Base-by-base conservation (phyloP, 805 yeast genomes). In the Ascoidea tarda region DNA sequence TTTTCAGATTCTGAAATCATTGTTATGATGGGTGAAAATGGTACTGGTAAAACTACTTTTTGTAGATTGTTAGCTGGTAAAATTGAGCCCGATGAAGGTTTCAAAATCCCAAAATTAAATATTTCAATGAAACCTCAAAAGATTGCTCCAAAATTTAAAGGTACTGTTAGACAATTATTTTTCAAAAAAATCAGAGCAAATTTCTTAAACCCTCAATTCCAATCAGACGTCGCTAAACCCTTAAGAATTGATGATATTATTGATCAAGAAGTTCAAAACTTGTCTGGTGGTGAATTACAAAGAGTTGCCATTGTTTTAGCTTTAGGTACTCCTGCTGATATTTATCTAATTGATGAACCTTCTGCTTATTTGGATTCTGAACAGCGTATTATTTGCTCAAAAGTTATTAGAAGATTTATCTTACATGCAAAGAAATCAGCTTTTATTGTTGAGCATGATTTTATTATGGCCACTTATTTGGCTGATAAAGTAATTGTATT, bases 1-100 rank as follows among this genome's bases (percentile, higher is more conserved):
- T 93, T 91, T 72, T 83, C 95, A 53, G 95, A 93, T 69, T 87
- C 96, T 47, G 99, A 93, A 74, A 93, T 93, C 62, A 77, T 93
- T 63, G 99, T 93, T 54, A 87, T 93, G 96, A 91, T 93, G 96
- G 99, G 99, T 67, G 99, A 93, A 73, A 93, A 93, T 69, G 99
- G 99, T 74, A 93, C 99, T 16, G 99, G 99, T 75, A 93, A 93
- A 74, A 93, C 99, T 47, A 93, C 99, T 14, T 83, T 93, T 75
- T 91, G 97, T 79, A 87, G 85, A 69, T 74, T 93, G 63, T 76
- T 93, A 63, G 98, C 99, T 28, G 99, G 98, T 65, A 88, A 88
- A 32, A 76, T 87, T 60, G 76, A 84, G 50, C 91, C 99, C 38
- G 99, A 93, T 70, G 78, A 77, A 59, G 84, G 84, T 49, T 67